phyloP scores from a whole-genome alignment of 176 grass and related monocot genomes.

The Oryza meridionalis region DNA sequence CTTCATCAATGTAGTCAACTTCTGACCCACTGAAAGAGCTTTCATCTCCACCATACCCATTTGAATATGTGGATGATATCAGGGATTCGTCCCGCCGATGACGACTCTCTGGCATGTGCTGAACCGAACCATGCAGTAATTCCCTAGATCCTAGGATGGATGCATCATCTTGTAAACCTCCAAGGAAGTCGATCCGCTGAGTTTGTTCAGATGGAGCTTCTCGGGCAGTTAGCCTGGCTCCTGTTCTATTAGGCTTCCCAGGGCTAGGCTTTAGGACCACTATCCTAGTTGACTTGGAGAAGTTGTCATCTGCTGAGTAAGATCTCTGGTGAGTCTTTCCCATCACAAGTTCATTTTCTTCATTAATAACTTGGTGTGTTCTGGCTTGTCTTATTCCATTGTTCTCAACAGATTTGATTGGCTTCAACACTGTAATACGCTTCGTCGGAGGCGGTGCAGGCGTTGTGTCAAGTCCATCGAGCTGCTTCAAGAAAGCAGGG shows the following conservation, averaged over 20 bases:
- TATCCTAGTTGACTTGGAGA: slow-evolving; percentile 78
- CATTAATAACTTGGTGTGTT: slow-evolving; percentile 27
- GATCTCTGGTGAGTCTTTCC: slow-evolving; percentile 51
- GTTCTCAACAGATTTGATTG: slow-evolving; percentile 66
- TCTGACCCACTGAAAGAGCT: slow-evolving; percentile 87
- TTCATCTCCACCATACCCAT: slow-evolving; percentile 88
- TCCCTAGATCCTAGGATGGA: slow-evolving; percentile 34
- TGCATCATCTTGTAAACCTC: slow-evolving; percentile 42
- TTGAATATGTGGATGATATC: slow-evolving; percentile 85
- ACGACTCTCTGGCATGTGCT: slow-evolving; percentile 31
- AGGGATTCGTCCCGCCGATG: slow-evolving; percentile 82
- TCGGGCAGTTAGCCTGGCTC: slow-evolving; percentile 39
- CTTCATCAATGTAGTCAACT: slow-evolving; percentile 78
- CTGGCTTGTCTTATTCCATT: slow-evolving; percentile 47
- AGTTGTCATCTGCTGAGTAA: slow-evolving; percentile 57
- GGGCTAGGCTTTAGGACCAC: slow-evolving; percentile 88
- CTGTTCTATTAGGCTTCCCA: slow-evolving; percentile 52
- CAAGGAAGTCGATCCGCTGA: slow-evolving; percentile 23
- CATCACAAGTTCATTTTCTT: slow-evolving; percentile 41
- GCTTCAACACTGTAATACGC: slow-evolving; percentile 88
- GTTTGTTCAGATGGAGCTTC: slow-evolving; percentile 34
- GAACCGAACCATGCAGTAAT: slow-evolving; percentile 25
- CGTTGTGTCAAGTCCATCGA: slow-evolving; percentile 28
- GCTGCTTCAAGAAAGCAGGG: slow-evolving; percentile 56
- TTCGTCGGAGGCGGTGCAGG: slow-evolving; percentile 61